Base-by-base conservation (phyloP, 306 rosid genomes). In the Fragaria ananassa region DNA sequence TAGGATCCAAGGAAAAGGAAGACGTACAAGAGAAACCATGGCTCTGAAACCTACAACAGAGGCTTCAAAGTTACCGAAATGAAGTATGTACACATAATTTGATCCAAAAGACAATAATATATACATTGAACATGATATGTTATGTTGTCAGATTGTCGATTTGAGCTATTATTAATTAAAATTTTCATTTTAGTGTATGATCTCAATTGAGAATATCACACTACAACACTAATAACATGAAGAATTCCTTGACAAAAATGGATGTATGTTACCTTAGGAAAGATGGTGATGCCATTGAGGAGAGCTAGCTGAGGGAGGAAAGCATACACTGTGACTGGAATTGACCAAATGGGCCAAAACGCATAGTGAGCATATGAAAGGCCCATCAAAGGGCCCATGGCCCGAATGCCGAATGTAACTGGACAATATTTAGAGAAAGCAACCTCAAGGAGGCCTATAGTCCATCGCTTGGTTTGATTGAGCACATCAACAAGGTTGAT, bases 261-360 rank as follows among this genome's bases (percentile, higher is more conserved):
- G 29, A 4, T 31, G 56, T 7, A 2, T 7, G 18, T n/a, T 67
- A 82, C 86, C 84, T 80, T 68, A 4, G 86, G 88, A 58, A 87
- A 84, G 78, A 84, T 50, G 6, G 70, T 23, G 69, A 86, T 4
- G 42, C 85, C 89, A 75, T 68, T 72, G 66, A 81, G 69, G 15
- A 82, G 83, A 49, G 88, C 83, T 19, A 84, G 25, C 3, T 77
- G 88, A 3, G 88, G 90, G 0, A 87, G 78, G 73, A 87, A 83
- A 8, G 80, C 80, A 65, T 86, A 83, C 0, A 60, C 19, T 23
- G 63, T 37, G 70, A 75, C 10, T 0, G 88, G 90, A 75, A 84
- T 39, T 13, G 83, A 68, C 81, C 78, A 77, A 27, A 49, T 5
- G 70, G 81, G 10, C 81, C 79, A 73, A 14, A 75, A 73, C 11